phyloP scores from a whole-genome alignment of 2,329 filamentous ascomycete genomes.

The Chaetomiaceae sp. region DNA sequence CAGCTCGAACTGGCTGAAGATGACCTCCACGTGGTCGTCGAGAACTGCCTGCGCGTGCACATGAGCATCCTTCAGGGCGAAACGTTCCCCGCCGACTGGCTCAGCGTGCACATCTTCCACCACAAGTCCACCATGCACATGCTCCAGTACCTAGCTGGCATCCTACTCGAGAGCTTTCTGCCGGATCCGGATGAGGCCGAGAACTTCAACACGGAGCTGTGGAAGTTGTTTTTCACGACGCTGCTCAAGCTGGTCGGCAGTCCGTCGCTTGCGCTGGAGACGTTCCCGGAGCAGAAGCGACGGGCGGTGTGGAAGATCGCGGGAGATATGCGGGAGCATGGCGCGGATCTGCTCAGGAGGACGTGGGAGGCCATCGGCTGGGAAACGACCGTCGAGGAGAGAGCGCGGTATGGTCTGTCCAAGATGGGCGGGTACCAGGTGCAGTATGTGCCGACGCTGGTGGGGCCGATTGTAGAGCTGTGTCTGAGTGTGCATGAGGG shows the following conservation, averaged over 20 bases:
- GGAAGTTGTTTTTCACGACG: slow-evolving; percentile 89
- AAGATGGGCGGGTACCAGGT: slow-evolving; percentile 97
- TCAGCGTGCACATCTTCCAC: slow-evolving; percentile 89
- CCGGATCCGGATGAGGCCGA: slow-evolving; percentile 90
- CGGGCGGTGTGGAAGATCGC: slow-evolving; percentile 98
- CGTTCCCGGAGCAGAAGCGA: slow-evolving; percentile 93
- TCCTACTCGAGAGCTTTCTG: slow-evolving; percentile 78
- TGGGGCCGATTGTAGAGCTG: slow-evolving; percentile 86
- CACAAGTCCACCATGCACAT: slow-evolving; percentile 85
- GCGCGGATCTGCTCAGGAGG: slow-evolving; percentile 75
- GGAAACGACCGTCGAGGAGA: slow-evolving; percentile 82
- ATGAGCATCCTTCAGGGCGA: slow-evolving; percentile 86
- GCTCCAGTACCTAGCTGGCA: slow-evolving; percentile 73
- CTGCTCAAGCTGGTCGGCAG: slow-evolving; percentile 86
- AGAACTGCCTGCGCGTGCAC: slow-evolving; percentile 76
- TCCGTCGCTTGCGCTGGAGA: slow-evolving; percentile 83
- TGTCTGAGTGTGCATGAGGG: slow-evolving; percentile 95
- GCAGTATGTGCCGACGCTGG: slow-evolving; percentile 90
- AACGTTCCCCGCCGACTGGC: slow-evolving; percentile 83
- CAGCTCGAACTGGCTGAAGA: slow-evolving; percentile 70
- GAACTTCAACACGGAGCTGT: slow-evolving; percentile 85
- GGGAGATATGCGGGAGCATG: slow-evolving; percentile 88
- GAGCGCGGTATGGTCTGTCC: slow-evolving; percentile 67
- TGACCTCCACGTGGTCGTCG: slow-evolving; percentile 69
- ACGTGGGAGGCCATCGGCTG: slow-evolving; percentile 97